Evolutionary conservation across 2,329 filamentous ascomycete species (phyloP).

Genomic region (Scytalidium lignicola): DNA sequence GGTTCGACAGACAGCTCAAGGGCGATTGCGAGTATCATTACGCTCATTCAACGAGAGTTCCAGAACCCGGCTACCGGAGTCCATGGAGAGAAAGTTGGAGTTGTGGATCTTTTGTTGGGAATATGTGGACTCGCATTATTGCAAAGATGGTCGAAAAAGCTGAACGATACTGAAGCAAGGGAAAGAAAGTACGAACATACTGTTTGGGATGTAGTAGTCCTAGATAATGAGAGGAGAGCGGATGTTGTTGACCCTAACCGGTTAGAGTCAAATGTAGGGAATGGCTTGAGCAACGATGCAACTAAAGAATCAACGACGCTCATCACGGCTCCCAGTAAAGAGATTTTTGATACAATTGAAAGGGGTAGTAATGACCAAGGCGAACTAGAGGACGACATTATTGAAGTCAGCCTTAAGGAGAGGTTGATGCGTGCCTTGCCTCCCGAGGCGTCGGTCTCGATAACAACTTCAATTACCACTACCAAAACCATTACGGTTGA

Average conservation of each 20-base stretch:
- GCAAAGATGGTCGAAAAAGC: conserved; percentile 50
- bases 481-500: conserved; percentile 62
- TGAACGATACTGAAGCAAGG: conserved; percentile 44
- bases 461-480: conserved; percentile 53
- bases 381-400: conserved; percentile 36
- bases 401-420: conserved; percentile 43
- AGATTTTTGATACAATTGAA: conserved; percentile 33
- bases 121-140: conserved; percentile 57
- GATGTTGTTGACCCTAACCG: conserved; percentile 38
- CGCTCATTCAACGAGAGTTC: conserved; percentile 59
- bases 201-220: conserved; percentile 62
- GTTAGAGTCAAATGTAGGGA: conserved; percentile 21
- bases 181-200: conserved; percentile 48
- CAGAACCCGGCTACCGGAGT: conserved; percentile 56
- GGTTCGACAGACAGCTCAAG: conserved; percentile 65
- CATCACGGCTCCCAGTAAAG: conserved; percentile 14
- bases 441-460: conserved; percentile 51
- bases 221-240: conserved; percentile 52
- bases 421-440: conserved; percentile 52
- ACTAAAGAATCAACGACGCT: conserved; percentile 1
- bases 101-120: conserved; percentile 56
- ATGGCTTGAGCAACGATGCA: conserved; percentile 27
- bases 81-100: conserved; percentile 54
- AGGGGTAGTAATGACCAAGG: conserved; percentile 27
- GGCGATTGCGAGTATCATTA: conserved; percentile 62